Evolutionary conservation across 2,329 filamentous ascomycete genomes (phyloP).

Genomic region (Venturia aucupariae): DNA sequence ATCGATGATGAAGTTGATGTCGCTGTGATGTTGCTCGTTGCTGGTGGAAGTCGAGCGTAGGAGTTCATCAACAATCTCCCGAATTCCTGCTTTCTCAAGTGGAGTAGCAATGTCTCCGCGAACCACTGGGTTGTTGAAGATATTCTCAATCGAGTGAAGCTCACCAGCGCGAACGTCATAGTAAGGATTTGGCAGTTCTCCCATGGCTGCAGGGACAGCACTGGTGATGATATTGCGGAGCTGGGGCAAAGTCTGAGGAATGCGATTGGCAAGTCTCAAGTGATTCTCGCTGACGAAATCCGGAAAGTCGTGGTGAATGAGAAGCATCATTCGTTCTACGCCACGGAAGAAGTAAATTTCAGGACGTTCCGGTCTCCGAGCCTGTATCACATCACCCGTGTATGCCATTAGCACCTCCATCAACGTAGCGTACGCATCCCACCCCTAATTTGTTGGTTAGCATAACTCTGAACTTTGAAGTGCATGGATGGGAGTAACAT

Average conservation of each 20-base stretch:
- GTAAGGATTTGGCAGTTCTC: conserved; percentile 65
- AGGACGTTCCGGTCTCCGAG: conserved; percentile 56
- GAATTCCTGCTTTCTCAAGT: conserved; percentile 42
- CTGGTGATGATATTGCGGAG: conserved; percentile 81
- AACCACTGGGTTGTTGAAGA: conserved; percentile 57
- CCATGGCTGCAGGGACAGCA: conserved; percentile 61
- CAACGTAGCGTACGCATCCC: conserved; percentile 60
- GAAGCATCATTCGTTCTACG: conserved; percentile 69
- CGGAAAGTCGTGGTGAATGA: conserved; percentile 88
- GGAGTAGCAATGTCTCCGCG: conserved; percentile 51
- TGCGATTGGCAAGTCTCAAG: conserved; percentile 67
- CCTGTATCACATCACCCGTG: conserved; percentile 70
- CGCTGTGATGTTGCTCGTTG: neutral
- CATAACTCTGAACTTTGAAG: neutral
- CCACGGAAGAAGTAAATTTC: conserved; percentile 76
- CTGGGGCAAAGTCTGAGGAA: conserved; percentile 78
- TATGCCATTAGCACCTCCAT: conserved; percentile 35
- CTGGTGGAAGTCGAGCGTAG: conserved; percentile 41
- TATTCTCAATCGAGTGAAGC: conserved; percentile 50
- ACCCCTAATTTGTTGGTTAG: conserved; percentile 26
- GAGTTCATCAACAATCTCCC: conserved; percentile 42
- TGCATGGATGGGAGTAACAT: neutral
- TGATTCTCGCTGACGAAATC: conserved; percentile 88
- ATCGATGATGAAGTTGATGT: conserved; percentile 10
- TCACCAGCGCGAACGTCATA: conserved; percentile 67